Evolutionary conservation across 805 yeast species (phyloP), one percentile per base, ranked within the genome.

Genomic region (Monosporozyma servazzii): DNA sequence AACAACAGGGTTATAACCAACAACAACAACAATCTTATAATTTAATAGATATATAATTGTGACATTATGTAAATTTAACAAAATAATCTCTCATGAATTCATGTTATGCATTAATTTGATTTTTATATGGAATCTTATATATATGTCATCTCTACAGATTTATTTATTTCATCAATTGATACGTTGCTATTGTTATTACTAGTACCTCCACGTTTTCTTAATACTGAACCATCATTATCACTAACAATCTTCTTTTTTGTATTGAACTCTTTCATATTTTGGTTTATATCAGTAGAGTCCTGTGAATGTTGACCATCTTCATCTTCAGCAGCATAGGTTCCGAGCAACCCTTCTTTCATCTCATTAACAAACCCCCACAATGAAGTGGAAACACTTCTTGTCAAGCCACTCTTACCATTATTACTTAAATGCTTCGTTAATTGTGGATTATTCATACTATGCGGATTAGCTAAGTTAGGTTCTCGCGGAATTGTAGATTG

Each of bases 321-420:
- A 18, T 62, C 69, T 25, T 69, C 71, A 17, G 63, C 70, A 20
- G 69, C 72, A 20, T 64, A 67, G 10, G 59, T 58, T 11, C 75
- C 74, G 33, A 71, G 47, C n/a, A 72, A 51, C 0, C 74, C 74
- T 9, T 65, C 61, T 54, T 74, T 76, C 25, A 77, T 74, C 50
- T 76, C 81, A 56, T 70, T 74, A 8, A 77, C 77, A 60, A 77
- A 75, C 2, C 72, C 71, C 81, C 81, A 77, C 3, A 77, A 48
- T 11, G 77, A 74, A 43, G 60, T 63, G 0, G 76, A 68, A 2
- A 75, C 73, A 47, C 71, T 70, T 5, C 56, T 18, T 17, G 42
- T 30, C 8, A 7, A 29, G 15, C n/a, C 29, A 9, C 23, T 36
- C 15, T 50, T 18, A 11, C 6, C 29, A 18, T 25, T 20, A 17